Conservation (phyloP, 345 rosid species). For the Streptanthus diversifolius region DNA sequence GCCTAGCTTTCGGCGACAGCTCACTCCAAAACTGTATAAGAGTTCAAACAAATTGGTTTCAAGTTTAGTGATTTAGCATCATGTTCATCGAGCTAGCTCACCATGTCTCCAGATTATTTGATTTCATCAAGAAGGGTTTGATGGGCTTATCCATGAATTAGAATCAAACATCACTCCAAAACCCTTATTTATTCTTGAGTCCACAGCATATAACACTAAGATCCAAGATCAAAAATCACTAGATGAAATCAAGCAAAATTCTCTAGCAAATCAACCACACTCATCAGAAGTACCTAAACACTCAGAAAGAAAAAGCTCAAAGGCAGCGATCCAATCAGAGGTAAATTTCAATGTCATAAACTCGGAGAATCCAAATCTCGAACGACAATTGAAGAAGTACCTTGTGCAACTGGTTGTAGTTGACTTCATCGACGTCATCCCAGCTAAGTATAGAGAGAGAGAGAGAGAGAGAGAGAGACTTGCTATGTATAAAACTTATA, state of each 20-base stretch:
- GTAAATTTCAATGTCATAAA: not conserved
- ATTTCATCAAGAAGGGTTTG: not conserved
- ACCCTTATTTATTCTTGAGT: too few relatives aligned
- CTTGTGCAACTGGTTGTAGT: conserved; percentile 80
- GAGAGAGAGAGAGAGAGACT: conserved; percentile 14
- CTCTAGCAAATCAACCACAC: conserved; percentile 9
- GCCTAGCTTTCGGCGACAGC: conserved; percentile 54
- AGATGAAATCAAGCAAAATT: too few relatives aligned
- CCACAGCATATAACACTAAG: too few relatives aligned
- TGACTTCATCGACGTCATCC: conserved; percentile 54
- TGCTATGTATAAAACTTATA: conserved; percentile 4
- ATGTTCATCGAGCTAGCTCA: not conserved
- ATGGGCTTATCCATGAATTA: too few relatives aligned
- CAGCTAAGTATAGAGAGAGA: conserved; percentile 18
- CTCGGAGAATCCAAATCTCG: not conserved
- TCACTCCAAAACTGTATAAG: conserved; percentile 80
- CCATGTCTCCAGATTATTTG: not conserved
- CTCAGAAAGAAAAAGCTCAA: conserved; percentile 5
- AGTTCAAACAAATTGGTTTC: conserved; percentile 13
- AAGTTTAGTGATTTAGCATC: not conserved
- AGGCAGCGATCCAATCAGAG: conserved; percentile 43
- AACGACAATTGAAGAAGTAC: conserved; percentile 31
- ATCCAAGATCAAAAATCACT: too few relatives aligned
- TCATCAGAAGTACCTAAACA: not conserved
- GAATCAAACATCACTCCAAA: too few relatives aligned